Conservation (phyloP, 2,329 filamentous ascomycete genomes). For the Chaetomium strumarium region DNA sequence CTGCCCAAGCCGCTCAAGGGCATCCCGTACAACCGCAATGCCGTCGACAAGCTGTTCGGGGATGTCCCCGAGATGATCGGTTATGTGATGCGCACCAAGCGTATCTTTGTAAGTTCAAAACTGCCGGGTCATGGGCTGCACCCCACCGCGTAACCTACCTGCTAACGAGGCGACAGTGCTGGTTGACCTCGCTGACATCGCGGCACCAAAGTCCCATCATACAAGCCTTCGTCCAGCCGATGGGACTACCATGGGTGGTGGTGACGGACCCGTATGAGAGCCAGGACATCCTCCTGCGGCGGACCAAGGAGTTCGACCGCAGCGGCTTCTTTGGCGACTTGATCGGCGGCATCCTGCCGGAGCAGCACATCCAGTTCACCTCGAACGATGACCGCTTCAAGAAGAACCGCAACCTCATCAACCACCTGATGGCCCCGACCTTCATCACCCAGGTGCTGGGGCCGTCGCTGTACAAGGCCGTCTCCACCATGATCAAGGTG, state of each 20-base stretch:
- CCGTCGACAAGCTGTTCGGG: constrained; percentile 34
- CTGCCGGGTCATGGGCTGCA: neutral
- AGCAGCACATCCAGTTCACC: constrained; percentile 31
- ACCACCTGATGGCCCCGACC: constrained; percentile 33
- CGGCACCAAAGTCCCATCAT: constrained; percentile 36
- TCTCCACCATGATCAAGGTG: constrained; percentile 29
- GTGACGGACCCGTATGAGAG: constrained; percentile 38
- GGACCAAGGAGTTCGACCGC: constrained; percentile 40
- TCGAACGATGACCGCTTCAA: constrained; percentile 31
- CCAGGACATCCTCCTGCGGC: constrained; percentile 40
- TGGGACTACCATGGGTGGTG: constrained; percentile 38
- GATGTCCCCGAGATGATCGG: constrained; percentile 38
- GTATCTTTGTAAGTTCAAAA: constrained; percentile 26
- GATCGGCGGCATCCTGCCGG: constrained; percentile 29
- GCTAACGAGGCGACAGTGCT: constrained; percentile 4
- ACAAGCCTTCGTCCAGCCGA: constrained; percentile 43
- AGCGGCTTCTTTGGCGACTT: constrained; percentile 30
- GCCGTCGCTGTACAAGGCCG: constrained; percentile 30
- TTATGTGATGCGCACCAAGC: constrained; percentile 31
- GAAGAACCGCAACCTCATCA: constrained; percentile 31
- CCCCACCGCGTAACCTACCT: neutral
- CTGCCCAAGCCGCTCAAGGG: constrained; percentile 40
- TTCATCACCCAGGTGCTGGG: constrained; percentile 33
- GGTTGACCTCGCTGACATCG: constrained; percentile 27
- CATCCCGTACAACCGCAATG: constrained; percentile 40